Base-by-base conservation (phyloP, 495 filamentous ascomycete species). In the Venustampulla echinocandica region DNA sequence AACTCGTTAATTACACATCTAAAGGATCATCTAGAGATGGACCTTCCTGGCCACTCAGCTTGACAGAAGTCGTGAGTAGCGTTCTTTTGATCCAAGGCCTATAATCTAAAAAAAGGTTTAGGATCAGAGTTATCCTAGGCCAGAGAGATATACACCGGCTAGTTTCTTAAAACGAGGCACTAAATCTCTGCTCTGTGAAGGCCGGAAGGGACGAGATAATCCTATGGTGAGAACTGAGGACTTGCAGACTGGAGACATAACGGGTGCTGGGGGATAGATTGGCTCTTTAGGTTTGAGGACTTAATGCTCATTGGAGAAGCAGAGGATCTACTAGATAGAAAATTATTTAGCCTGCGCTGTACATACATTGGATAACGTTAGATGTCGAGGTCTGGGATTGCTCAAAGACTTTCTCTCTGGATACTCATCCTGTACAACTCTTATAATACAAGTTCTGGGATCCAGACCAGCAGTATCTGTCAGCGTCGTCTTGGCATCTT, bases 1-100 rank as follows among this genome's bases (percentile, higher is more conserved):
- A 47, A 48, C 36, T 47, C 50, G 47, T 53, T 30, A 53, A 47
- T 47, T 53, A 53, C 21, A 53, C 20, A 47, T 53, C 49, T 47
- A 46, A 41, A 52, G 36, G 44, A n/a, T 45, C 19, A 46, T 52
- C 50, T 48, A 47, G 50, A 47, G 44, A 53, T 53, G 22, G 44
- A 47, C 44, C 44, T 53, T 47, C 37, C 39, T 53, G 28, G 44
- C 44, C 33, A 15, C 44, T 47, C 19, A 53, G 44, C 40, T 51
- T 51, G 28, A 51, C 33, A 51, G 42, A 51, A 46, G 42, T 51
- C 23, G 42, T 51, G 23, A 51, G 48, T 51, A 24, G 32, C 25
- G 17, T 38, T 46, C 35, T 45, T 46, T 51, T 46, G 18, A 51
- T 51, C 33, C 33, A 51, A 51, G 48, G 41, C 25, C 48, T 51